Conservation (phyloP, 306 rosid genomes). For the Corylus americana region DNA sequence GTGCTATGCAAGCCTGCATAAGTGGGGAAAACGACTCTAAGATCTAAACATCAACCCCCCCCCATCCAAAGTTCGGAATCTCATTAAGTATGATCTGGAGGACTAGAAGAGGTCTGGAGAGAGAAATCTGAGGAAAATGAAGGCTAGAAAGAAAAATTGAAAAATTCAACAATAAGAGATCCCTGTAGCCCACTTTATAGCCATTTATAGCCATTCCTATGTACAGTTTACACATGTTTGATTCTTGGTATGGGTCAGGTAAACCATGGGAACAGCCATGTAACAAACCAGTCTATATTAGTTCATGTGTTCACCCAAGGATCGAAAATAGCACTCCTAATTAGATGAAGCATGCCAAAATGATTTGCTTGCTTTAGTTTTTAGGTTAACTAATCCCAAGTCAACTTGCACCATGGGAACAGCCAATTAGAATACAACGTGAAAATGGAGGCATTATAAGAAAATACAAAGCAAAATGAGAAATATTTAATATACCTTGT, state of each 20-base stretch:
- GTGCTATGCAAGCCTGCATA: no score
- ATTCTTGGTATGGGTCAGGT: background rate
- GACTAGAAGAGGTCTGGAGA: background rate
- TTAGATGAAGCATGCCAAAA: background rate
- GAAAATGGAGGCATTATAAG: slow-evolving; percentile 17
- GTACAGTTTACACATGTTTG: background rate
- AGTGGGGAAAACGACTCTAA: no score
- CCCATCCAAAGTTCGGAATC: background rate
- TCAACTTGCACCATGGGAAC: background rate
- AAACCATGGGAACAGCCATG: background rate
- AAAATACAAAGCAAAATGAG: slow-evolving; percentile 7
- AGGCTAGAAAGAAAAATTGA: background rate
- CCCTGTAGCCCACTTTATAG: background rate
- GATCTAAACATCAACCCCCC: no score
- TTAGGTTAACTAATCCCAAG: background rate
- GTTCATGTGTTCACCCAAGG: background rate
- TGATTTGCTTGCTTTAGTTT: background rate
- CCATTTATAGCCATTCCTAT: background rate
- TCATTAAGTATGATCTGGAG: background rate
- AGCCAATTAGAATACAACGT: background rate
- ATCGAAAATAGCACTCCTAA: background rate
- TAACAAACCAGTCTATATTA: background rate
- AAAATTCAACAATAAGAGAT: background rate
- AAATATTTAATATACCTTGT: slow-evolving; percentile 61
- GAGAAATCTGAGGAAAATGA: background rate